Percentiles rank a stretch among this genome's conserved stretches.
Conservation (phyloP, 73 alveolate species). For the Stentor roeselii region DNA sequence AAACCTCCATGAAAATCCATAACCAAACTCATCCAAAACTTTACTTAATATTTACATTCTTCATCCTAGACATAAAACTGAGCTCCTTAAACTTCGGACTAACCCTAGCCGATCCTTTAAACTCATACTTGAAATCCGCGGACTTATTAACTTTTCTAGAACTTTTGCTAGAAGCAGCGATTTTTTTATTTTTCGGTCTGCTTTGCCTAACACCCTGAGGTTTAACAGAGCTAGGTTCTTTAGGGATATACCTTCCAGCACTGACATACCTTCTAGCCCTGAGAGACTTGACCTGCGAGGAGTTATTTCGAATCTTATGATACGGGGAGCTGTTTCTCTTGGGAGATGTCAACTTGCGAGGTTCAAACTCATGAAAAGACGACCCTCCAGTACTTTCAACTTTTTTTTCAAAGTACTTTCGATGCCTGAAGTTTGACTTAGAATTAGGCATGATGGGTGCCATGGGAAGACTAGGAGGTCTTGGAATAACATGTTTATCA, state of each 20-base stretch:
- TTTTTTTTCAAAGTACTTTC: slow-evolving; percentile 16
- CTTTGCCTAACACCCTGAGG: neutral
- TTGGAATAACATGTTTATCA: neutral
- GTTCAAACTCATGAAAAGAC: slow-evolving; percentile 2
- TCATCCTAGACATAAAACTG: neutral
- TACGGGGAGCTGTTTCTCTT: neutral
- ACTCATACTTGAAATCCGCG: neutral
- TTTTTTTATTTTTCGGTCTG: neutral
- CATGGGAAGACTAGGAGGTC: neutral
- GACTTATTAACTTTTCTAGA: neutral
- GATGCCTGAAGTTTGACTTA: neutral
- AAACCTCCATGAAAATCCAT: too few relatives aligned
- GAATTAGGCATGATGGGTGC: neutral
- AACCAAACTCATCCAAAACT: too few relatives aligned
- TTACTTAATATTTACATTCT: too few relatives aligned
- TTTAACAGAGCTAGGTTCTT: slow-evolving; percentile 3
- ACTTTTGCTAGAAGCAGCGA: neutral
- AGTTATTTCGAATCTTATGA: too few relatives aligned
- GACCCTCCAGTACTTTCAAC: slow-evolving; percentile 26
- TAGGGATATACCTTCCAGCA: neutral
- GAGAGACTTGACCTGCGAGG: neutral
- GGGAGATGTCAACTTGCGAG: neutral
- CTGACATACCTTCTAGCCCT: slow-evolving; percentile 17
- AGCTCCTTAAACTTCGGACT: neutral
- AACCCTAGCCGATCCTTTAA: neutral